Evolutionary conservation across 2,329 filamentous ascomycete species (phyloP).

Genomic region (Knoxdaviesia proteae): DNA sequence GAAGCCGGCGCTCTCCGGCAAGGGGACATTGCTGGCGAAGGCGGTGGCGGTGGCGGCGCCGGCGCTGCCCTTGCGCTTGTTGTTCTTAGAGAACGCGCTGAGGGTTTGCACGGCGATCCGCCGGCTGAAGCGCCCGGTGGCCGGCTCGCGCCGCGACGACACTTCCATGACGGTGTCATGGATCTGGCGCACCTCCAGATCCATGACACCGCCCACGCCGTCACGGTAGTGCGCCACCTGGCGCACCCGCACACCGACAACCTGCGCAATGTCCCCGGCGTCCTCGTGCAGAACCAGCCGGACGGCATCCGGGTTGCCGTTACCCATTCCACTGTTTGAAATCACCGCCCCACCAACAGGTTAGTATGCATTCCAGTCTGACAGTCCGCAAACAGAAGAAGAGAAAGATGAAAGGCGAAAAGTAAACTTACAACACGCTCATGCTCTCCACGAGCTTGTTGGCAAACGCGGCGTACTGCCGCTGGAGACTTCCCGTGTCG

Average conservation of each 20-base stretch:
- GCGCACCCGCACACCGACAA: neutral
- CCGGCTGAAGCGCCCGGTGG: neutral
- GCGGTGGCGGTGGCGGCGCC: too few relatives aligned
- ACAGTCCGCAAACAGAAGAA: conserved; percentile 2
- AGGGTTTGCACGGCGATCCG: too few relatives aligned
- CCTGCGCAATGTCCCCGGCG: neutral
- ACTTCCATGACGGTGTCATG: neutral
- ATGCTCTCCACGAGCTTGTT: neutral
- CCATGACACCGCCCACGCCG: neutral
- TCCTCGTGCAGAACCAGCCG: neutral
- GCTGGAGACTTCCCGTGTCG: conserved; percentile 1
- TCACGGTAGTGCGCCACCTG: conserved; percentile 1
- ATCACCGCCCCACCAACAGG: neutral
- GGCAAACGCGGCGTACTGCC: conserved; percentile 1
- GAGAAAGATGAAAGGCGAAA: conserved; percentile 1
- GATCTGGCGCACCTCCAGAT: neutral
- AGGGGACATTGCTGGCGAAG: neutral
- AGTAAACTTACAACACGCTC: conserved; percentile 6
- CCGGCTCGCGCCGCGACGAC: neutral
- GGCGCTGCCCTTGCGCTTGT: neutral
- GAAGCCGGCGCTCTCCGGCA: neutral
- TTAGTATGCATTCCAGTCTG: neutral
- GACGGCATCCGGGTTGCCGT: neutral
- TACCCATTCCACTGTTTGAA: neutral
- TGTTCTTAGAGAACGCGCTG: neutral